Evolutionary conservation across 2,329 filamentous ascomycete genomes (phyloP), one percentile per base, ranked within the genome.

Genomic region (Nigrospora sphaerica): DNA sequence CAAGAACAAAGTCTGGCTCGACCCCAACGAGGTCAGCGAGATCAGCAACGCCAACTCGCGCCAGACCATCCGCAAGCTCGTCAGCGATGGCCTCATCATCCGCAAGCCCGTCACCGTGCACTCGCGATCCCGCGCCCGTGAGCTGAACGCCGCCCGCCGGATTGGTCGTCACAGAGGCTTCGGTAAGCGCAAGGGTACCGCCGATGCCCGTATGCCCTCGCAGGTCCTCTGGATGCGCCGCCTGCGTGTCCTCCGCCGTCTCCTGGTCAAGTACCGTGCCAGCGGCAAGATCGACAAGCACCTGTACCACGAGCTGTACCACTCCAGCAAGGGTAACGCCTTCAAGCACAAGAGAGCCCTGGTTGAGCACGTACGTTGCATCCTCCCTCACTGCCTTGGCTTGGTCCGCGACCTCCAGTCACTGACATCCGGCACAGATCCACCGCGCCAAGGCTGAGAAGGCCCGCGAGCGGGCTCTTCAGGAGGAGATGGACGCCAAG

Each of bases 281-380:
- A 88, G 87, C 68, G 95, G 95, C 76, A 98, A 98, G 88, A 98
- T 98, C 73, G 93, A 98, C 81, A 98, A 98, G 86, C 93, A 98
- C 83, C 90, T 98, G 55, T 98, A 98, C 85, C 93, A 98, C 85
- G 91, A 97, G 81, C 89, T 98, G 62, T 98, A 98, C 85, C 93
- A 96, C 77, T 81, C 95, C 72, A 93, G 88, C 86, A 98, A 98
- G 91, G 95, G 93, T 95, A 98, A 98, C 86, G 92, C 93, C 74
- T 98, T 98, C 88, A 98, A 98, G 91, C 93, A 98, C 89, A 98
- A 97, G 91, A 87, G 93, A 78, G 93, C 91, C 69, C 86, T 98
- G 66, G 90, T 98, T 72, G 93, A 98, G 85, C 93, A 98, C 81
- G 93, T 98, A 95, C 70, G 93, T 89, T 65, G 48, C n/a, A 46